phyloP scores from a whole-genome alignment of 140 eudicot species.

The Anethum foeniculum region DNA sequence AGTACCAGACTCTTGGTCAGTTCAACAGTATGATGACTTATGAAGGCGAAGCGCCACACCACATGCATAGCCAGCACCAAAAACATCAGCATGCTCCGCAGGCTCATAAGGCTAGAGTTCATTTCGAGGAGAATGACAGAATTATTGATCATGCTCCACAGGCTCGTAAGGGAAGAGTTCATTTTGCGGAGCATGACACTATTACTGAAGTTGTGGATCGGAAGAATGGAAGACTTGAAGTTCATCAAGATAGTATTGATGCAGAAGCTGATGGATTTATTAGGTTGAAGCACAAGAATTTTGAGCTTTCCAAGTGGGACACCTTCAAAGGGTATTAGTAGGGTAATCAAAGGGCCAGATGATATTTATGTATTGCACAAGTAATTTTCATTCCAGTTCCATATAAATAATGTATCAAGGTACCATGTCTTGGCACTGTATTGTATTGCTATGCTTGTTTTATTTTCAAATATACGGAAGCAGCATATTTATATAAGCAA shows the following conservation, averaged over 20 bases:
- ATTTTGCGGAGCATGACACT: constrained; percentile 20
- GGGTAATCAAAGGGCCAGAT: background rate
- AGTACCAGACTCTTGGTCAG: background rate
- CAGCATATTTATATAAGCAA: background rate
- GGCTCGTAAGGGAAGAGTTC: constrained; percentile 26
- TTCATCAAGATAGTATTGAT: constrained; percentile 17
- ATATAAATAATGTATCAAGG: constrained; percentile 1
- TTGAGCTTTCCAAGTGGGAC: constrained; percentile 22
- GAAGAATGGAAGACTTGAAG: constrained; percentile 4
- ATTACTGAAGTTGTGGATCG: background rate
- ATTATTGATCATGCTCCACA: constrained; percentile 5
- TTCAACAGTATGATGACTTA: constrained; percentile 10
- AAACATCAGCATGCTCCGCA: constrained; percentile 5
- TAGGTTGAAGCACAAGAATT: constrained; percentile 29
- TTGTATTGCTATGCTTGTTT: background rate
- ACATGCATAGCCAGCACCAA: background rate
- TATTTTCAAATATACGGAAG: background rate
- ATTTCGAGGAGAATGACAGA: constrained; percentile 20
- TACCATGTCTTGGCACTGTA: background rate
- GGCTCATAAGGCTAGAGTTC: constrained; percentile 25
- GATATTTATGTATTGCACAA: background rate
- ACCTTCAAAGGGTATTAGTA: constrained; percentile 11
- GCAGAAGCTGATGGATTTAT: constrained; percentile 28
- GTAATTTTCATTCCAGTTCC: constrained; percentile 2
- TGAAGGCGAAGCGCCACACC: constrained; percentile 13